Evolutionary conservation across 768 basidiomycete genomes (phyloP).

Genomic region (Myochromella boudieri): DNA sequence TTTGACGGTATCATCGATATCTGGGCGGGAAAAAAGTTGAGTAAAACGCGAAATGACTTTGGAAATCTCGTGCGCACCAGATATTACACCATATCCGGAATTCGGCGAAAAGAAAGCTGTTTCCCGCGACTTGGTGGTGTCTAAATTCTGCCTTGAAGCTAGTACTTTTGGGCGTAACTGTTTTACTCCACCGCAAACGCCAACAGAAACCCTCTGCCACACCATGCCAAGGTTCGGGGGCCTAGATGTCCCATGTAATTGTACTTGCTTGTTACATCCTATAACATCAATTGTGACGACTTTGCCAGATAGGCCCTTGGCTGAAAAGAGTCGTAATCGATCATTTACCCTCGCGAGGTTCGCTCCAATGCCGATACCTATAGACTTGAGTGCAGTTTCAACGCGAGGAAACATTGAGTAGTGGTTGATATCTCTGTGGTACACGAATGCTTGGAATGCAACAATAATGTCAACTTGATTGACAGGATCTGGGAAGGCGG

Average conservation of each 20-base stretch:
- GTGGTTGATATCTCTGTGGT: neutral
- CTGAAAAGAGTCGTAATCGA: neutral
- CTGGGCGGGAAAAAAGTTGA: too few species aligned
- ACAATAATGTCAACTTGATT: neutral
- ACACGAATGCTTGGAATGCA: neutral
- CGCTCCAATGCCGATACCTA: neutral
- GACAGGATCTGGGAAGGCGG: neutral
- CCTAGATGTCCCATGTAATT: neutral
- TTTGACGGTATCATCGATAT: constrained; percentile 45
- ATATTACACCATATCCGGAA: neutral
- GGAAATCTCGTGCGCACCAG: neutral
- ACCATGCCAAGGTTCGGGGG: neutral
- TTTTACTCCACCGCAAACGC: neutral
- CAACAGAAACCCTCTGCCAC: neutral
- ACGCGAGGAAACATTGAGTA: too few species aligned
- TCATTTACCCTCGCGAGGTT: neutral
- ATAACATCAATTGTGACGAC: too few species aligned
- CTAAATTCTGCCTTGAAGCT: neutral
- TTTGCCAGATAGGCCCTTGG: neutral
- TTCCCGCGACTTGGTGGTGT: neutral
- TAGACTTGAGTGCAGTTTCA: too few species aligned
- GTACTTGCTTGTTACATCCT: neutral
- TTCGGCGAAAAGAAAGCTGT: neutral
- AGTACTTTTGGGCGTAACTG: neutral
- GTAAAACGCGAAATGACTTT: too few species aligned